Evolutionary conservation across 2,329 filamentous ascomycete species (phyloP), one percentile per base, ranked within the genome.

Genomic region (Alternaria arbusti): DNA sequence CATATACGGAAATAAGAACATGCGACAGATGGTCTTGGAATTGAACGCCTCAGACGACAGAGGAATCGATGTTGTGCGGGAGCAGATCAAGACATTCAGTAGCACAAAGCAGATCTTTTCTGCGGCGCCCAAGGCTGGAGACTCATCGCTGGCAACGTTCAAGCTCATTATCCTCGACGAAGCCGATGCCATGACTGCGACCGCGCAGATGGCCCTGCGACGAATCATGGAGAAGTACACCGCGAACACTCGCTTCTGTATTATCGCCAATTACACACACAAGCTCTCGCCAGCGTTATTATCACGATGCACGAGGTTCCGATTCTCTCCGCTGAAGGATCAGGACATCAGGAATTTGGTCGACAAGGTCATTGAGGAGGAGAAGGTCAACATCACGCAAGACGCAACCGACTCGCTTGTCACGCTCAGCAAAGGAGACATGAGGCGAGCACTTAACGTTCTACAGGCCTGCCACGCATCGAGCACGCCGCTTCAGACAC

Each of bases 161-260:
- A 99, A 99, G 84, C 89, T 99, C 71, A 98, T 99, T 77, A 93
- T 99, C 59, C 88, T 99, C 5, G 96, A 99, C 80, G 96, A 99
- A 84, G 96, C 96, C n/a, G 96, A 99, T 79, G 96, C 96, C 57
- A 99, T 99, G 96, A 99, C 96, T n/a, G 91, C 93, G 57, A 96
- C 95, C 0, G 96, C 96, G 6, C 96, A 99, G 82, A 99, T 99
- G 95, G 96, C 96, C 0, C 85, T 99, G 59, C 88, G 96, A 66
- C 86, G 96, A 51, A 98, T 99, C 77, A 99, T 99, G 96, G 96
- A 99, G 79, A 97, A 97, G 83, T 99, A 99, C 83, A 99, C 96
- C 1, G 92, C 92, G 64, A 99, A 99, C 83, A 97, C 96, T 3
- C 87, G 96, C 56, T 99, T 99, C 83, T 98, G 95, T 83, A 93